Evolutionary conservation across 1,284 basidiomycete genomes (phyloP).

Genomic region (Ceratobasidium sp.): DNA sequence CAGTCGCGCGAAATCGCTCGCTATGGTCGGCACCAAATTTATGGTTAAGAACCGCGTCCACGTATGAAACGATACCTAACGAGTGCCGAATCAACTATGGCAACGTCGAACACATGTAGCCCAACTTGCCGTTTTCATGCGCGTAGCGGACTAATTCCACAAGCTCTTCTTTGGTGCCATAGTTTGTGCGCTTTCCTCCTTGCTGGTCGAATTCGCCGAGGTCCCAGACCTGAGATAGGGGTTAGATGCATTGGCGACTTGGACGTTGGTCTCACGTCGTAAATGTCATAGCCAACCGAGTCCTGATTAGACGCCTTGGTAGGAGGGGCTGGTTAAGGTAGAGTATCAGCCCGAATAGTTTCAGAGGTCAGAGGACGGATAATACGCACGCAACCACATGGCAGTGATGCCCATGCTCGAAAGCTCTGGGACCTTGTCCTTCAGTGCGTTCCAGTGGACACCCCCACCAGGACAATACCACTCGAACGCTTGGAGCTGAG

Average conservation of each 20-base stretch:
- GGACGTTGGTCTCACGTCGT: constrained; percentile 58
- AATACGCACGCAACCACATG: constrained; percentile 64
- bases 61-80: constrained; percentile 54
- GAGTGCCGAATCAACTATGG: background rate
- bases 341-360: constrained; percentile 14
- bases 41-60: constrained; percentile 57
- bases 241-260: background rate
- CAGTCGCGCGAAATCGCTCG: constrained; percentile 64
- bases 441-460: constrained; percentile 64
- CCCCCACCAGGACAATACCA: constrained; percentile 61
- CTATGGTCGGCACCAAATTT: constrained; percentile 64
- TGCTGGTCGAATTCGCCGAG: constrained; percentile 70
- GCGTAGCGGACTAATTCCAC: constrained; percentile 60
- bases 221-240: constrained; percentile 55
- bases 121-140: constrained; percentile 56
- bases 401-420: constrained; percentile 67
- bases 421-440: constrained; percentile 59
- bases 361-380: background rate
- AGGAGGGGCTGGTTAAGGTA: constrained; percentile 53
- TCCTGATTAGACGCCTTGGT: constrained; percentile 58
- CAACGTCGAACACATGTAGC: constrained; percentile 42
- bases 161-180: constrained; percentile 70
- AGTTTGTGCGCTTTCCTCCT: constrained; percentile 64
- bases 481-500: constrained; percentile 58
- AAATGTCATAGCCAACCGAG: constrained; percentile 62